These are phyloP conservation scores for Phanerodontia chrysosporium DNA, from an alignment of 768 basidiomycete genomes.

Conservation along the genomic window DNA sequence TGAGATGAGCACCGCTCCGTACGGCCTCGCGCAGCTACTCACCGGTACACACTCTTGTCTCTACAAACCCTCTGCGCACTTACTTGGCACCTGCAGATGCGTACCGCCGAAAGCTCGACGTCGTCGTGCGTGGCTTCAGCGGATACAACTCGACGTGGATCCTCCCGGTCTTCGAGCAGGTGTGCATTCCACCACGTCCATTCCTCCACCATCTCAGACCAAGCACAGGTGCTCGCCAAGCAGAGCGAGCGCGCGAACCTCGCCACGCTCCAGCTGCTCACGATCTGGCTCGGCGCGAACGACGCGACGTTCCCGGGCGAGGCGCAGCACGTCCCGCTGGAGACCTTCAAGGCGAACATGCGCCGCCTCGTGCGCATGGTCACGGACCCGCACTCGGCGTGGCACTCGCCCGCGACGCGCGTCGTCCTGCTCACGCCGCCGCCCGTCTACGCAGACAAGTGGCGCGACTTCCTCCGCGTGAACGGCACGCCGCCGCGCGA, in stretches of 20 bases:
- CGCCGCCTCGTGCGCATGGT: slow-evolving; percentile 57
- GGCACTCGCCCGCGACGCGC: slow-evolving; percentile 67
- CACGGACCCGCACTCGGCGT: slow-evolving; percentile 53
- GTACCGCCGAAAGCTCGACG: slow-evolving; percentile 78
- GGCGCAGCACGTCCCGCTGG: slow-evolving; percentile 73
- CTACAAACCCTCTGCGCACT: neutral
- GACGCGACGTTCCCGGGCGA: slow-evolving; percentile 65
- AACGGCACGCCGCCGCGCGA: slow-evolving; percentile 43
- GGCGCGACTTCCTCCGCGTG: slow-evolving; percentile 42
- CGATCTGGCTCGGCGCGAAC: slow-evolving; percentile 37
- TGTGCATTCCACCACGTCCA: slow-evolving; percentile 55
- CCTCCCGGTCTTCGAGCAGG: slow-evolving; percentile 73
- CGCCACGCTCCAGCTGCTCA: slow-evolving; percentile 14
- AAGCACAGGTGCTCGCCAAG: slow-evolving; percentile 57
- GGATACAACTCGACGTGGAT: slow-evolving; percentile 91
- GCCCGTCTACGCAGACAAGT: slow-evolving; percentile 69
- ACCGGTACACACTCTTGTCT: slow-evolving; percentile 36
- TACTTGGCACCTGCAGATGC: slow-evolving; percentile 41
- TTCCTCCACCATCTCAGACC: neutral
- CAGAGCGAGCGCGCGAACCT: slow-evolving; percentile 32
- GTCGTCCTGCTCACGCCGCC: slow-evolving; percentile 84
- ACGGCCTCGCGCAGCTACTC: slow-evolving; percentile 67
- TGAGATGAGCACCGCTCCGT: slow-evolving; percentile 53
- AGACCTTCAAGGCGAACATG: slow-evolving; percentile 62
- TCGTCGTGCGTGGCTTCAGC: slow-evolving; percentile 78